phyloP scores from a whole-genome alignment of 257 asterid species.

The Fraxinus quadrangulata region DNA sequence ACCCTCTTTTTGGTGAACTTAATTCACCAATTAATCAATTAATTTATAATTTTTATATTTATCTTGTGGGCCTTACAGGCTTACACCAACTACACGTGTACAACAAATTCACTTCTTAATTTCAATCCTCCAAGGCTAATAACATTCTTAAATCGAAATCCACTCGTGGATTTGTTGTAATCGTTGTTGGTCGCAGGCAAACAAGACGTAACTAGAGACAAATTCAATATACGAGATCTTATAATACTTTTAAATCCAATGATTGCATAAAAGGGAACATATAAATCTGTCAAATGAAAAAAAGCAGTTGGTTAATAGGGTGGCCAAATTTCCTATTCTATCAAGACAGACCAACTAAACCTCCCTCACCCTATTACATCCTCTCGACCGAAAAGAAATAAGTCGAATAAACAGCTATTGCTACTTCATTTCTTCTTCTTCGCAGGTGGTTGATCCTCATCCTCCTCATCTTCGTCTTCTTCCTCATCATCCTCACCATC shows the following conservation, averaged over 20 bases:
- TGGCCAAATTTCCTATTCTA: not conserved
- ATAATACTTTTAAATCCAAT: no score
- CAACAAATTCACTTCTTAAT: no score
- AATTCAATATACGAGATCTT: no score
- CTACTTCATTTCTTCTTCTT: slow-evolving; percentile 76
- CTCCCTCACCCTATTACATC: slow-evolving; percentile 50
- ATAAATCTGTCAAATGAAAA: slow-evolving; percentile 38
- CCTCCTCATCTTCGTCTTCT: slow-evolving; percentile 65
- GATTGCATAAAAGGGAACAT: slow-evolving; percentile 33
- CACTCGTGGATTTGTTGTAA: no score
- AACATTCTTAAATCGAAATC: no score
- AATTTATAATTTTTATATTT: not conserved
- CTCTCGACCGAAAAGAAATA: slow-evolving; percentile 31
- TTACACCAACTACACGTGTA: not conserved
- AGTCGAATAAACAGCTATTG: slow-evolving; percentile 29
- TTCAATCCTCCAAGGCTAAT: no score
- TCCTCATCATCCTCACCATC: slow-evolving; percentile 36
- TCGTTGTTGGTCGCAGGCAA: no score
- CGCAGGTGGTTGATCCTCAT: slow-evolving; percentile 60
- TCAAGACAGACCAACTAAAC: slow-evolving; percentile 21
- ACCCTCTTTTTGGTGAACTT: not conserved
- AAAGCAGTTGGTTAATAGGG: slow-evolving; percentile 34
- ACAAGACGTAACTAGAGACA: no score
- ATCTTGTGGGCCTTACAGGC: not conserved
- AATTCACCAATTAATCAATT: not conserved